Evolutionary conservation across 139 green algal species (phyloP).

Genomic region (Eudorina sp.): DNA sequence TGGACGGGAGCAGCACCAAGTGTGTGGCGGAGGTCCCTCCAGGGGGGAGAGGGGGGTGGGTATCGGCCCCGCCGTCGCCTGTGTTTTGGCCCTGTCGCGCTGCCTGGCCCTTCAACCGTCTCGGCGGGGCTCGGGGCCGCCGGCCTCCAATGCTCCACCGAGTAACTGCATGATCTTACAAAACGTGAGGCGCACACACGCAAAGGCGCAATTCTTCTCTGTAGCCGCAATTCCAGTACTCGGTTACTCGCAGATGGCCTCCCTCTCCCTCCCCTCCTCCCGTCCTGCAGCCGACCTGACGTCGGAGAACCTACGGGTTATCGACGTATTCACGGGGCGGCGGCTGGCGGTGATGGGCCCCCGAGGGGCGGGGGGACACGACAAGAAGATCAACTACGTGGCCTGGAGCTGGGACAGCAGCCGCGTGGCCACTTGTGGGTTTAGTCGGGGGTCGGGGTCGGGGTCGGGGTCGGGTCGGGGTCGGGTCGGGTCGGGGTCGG

Average conservation of each 20-base stretch:
- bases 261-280: neutral
- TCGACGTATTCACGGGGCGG: slow-evolving; percentile 35
- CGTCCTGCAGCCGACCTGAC: neutral
- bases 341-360: slow-evolving; percentile 21
- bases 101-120: too few species aligned
- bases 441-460: neutral
- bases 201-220: neutral
- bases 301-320: neutral
- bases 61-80: too few species aligned
- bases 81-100: too few species aligned
- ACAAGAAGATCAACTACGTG: neutral
- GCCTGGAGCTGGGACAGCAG: slow-evolving; percentile 37
- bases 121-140: too few species aligned
- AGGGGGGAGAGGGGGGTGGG: too few species aligned
- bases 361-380: neutral
- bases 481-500: too few species aligned
- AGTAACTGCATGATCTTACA: neutral
- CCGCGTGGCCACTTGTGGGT: slow-evolving; percentile 19
- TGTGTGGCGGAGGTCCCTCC: too few species aligned
- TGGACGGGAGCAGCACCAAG: too few species aligned
- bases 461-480: neutral
- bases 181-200: neutral
- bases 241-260: too few species aligned
- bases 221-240: too few species aligned
- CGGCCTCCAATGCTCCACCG: neutral